Conservation (phyloP, 805 yeast species). For the Debaryomyces prosopidis region DNA sequence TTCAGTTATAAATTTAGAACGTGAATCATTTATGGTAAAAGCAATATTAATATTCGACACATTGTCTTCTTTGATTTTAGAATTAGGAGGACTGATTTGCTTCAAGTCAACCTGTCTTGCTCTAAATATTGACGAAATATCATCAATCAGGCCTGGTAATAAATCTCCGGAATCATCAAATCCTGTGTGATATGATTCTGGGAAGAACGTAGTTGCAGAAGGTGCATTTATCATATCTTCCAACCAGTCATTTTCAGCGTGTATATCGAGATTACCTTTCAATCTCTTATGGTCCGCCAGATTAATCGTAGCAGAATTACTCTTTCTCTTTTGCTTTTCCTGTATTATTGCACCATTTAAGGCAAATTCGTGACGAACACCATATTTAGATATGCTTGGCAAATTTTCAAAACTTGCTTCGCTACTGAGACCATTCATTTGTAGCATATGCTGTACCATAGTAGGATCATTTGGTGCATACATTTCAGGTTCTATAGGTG, state of each 20-base stretch:
- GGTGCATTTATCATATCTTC: constrained; percentile 71
- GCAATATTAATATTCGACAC: constrained; percentile 11
- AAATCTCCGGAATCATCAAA: constrained; percentile 23
- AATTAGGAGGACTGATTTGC: constrained; percentile 3
- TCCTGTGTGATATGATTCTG: constrained; percentile 45
- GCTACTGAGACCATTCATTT: background rate
- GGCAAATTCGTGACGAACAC: background rate
- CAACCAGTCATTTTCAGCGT: constrained; percentile 53
- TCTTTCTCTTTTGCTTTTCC: constrained; percentile 1
- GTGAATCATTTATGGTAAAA: constrained; percentile 14
- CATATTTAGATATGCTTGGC: no score
- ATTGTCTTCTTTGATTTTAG: background rate
- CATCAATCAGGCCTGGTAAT: constrained; percentile 29
- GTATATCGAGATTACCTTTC: background rate
- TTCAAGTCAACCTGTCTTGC: constrained; percentile 67
- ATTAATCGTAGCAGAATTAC: background rate
- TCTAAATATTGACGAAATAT: constrained; percentile 61
- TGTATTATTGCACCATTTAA: background rate
- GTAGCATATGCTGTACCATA: constrained; percentile 6
- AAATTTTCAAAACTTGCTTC: background rate
- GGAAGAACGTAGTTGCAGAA: constrained; percentile 54
- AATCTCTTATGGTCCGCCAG: constrained; percentile 1
- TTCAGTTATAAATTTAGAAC: constrained; percentile 34
- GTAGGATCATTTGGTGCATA: constrained; percentile 18
- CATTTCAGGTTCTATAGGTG: constrained; percentile 35